Evolutionary conservation across 441 rosid species (phyloP).

Genomic region (Jatropha multifida): DNA sequence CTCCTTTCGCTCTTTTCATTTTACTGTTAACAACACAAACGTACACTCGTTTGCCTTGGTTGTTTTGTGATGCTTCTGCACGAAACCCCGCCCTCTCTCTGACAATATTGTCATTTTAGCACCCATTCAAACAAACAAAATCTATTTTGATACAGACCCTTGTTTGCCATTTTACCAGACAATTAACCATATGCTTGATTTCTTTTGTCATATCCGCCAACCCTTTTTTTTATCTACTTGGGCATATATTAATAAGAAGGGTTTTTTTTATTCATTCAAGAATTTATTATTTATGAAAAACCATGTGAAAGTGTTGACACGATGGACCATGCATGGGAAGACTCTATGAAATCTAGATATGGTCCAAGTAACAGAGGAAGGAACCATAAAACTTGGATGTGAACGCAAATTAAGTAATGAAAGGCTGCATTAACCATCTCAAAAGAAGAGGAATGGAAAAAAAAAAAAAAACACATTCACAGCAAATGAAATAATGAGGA

Average conservation of each 20-base stretch:
- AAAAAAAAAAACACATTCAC: too few relatives aligned
- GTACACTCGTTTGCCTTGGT: background rate
- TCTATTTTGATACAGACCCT: background rate
- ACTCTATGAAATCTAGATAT: too few relatives aligned
- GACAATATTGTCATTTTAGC: background rate
- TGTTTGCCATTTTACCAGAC: constrained; percentile 2
- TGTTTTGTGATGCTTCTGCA: background rate
- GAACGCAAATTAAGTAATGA: background rate
- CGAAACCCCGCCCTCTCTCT: background rate
- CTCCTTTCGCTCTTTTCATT: background rate
- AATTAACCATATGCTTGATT: background rate
- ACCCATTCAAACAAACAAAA: background rate
- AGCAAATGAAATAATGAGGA: too few relatives aligned
- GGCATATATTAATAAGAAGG: background rate
- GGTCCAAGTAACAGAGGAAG: background rate
- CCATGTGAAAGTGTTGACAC: background rate
- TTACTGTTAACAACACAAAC: background rate
- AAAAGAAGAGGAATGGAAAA: background rate
- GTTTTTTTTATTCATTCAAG: too few relatives aligned
- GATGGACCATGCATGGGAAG: background rate
- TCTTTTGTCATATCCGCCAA: background rate
- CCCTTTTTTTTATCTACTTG: background rate
- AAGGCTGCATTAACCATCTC: too few relatives aligned
- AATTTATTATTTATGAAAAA: too few relatives aligned
- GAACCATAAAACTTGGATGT: background rate